Evolutionary conservation across 2,329 filamentous ascomycete genomes (phyloP), one percentile per base, ranked within the genome.

Genomic region (Teratosphaeriaceae sp.): DNA sequence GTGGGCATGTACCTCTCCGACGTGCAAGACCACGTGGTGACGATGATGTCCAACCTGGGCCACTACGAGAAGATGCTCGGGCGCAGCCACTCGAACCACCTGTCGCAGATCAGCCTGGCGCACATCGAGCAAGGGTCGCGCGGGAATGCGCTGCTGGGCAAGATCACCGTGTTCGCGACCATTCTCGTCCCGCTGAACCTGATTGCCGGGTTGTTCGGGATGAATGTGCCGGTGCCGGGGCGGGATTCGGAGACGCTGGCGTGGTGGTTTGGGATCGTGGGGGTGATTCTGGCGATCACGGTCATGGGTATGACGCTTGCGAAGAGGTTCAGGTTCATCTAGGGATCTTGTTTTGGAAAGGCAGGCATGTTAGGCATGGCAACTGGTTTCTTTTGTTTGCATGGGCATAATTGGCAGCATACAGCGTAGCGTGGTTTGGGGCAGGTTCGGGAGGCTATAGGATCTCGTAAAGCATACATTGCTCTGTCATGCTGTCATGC

Each of bases 21-120:
- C 68, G 96, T 98, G 51, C 92, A 98, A 66, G 92, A 98, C 68
- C 92, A 98, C 76, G 90, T 98, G 41, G 88, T 98, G 46, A 98
- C 92, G 35, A 97, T 97, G 90, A 94, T 95, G 78, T 92, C 86
- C 54, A 98, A 94, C 66, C 68, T 98, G 56, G 81, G 81, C 1
- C 92, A 98, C 63, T 96, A 95, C 55, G 92, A 98, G 65, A 97
- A 97, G 74, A 96, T 98, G 76, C 76, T 98, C 38, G 89, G 85
- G 21, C 84, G 92, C 18, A 85, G 86, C 2, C 92, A 98, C 70
- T 87, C 85, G 71, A 98, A 97, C 65, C 97, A 98, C 61, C 76
- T 98, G 27, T 90, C 92, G 1, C 92, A 96, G 61, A 79, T 97
- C 49, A 90, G 85, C 29, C 89, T 97, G 56, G 88, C 94, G 64